Base-by-base conservation (phyloP, 768 basidiomycete species). In the Trametes cinnabarina region DNA sequence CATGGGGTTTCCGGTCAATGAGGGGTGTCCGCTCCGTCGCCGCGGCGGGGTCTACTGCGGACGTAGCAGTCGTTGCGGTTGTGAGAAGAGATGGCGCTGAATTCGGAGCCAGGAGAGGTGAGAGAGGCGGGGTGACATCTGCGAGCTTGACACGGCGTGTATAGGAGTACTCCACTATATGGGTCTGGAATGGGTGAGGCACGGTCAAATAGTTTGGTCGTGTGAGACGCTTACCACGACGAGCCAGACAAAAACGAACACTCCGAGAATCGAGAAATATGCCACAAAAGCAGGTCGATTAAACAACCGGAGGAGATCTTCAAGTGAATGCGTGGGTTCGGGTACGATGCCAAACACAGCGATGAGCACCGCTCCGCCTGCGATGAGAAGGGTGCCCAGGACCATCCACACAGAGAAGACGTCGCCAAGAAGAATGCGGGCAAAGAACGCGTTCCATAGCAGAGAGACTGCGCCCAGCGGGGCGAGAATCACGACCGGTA, bases 391-490 rank as follows among this genome's bases (percentile, higher is more conserved):
- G 2, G 94, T 96, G 49, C 92, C 94, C n/a, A 92, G 73, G 43
- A 91, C 75, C 83, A 94, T 90, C 78, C 86, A 90, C 1, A 81
- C 81, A 4, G 92, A 91, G 73, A 95, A 93, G 20, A 84, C 79
- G 68, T 97, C 93, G 11, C 90, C 92, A 12, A 96, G 81, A 39
- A 96, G 79, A 39, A 95, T 66, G 28, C 85, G 81, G 15, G 94
- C 93, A 68, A 96, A 94, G 66, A 96, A 83, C 4, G 94, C 94
- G 70, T 98, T 98, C 90, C 90, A 96, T 26, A 98, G 82, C 26
- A 98, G 82, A 2, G 90, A 93, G 28, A 95, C 90, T 0, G 94
- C 94, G 11, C 94, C 94, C 4, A 98, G 80, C 0, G 94, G 94
- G 0, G 94, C 94, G 50, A 98, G 87, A 55, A 98, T 92, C 58